Base-by-base conservation (phyloP, 1,284 basidiomycete genomes). In the Paramarasmius palmivorus region DNA sequence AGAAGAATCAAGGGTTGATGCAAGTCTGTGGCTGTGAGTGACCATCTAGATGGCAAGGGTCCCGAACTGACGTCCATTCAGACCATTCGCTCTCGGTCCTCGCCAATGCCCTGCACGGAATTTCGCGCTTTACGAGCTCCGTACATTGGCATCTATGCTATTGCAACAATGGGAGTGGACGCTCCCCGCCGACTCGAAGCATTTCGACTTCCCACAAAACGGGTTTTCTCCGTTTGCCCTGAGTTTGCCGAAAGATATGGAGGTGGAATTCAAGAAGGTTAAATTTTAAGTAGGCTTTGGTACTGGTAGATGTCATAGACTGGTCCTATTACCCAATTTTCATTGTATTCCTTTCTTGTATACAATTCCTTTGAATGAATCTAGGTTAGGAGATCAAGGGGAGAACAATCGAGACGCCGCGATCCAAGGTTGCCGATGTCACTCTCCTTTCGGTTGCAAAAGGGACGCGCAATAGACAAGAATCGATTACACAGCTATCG, bases 101-200 rank as follows among this genome's bases (percentile, higher is more conserved):
- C 58, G 67, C 9, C 63, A 64, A 52, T 70, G 67, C 52, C 67
- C 67, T 7, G 66, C 67, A 7, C 49, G 62, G 25, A 65, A 66
- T 55, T 69, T 71, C 56, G 67, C 68, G 20, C 53, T 68, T 42
- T 66, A 65, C 59, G 69, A 71, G 59, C 63, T 65, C 52, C 63
- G 66, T n/a, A 63, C 60, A 5, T 52, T 68, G 17, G 58, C 61
- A 8, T 60, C 66, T 19, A 63, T 68, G 60, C 59, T 71, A 14
- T 54, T 71, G 23, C 52, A 59, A 38, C 56, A 66, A 39, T 71
- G 62, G 40, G 56, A 63, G 50, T 69, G 66, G 65, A 55, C 57
- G 15, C 59, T 71, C 8, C 68, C 68, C 10, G 50, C 36, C 8
- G 61, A 61, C 25, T 64, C 65, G n/a, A 48, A 52, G n/a, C 68